Base-by-base conservation (phyloP, 1,284 basidiomycete species). In the Sporisorium sorghi region DNA sequence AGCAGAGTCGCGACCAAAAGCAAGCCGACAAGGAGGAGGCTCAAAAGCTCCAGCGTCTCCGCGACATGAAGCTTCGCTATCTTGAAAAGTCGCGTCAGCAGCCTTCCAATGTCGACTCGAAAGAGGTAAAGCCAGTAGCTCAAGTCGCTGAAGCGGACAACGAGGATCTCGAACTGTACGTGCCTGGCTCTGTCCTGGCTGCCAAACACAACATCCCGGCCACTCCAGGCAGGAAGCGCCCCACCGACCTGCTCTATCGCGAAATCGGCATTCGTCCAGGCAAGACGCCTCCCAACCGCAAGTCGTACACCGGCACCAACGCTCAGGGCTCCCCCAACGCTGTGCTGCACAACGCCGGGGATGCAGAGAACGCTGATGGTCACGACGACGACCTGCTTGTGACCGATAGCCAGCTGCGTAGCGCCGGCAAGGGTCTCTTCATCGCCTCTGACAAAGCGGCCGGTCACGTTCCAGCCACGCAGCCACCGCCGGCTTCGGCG, bases 371-470 rank as follows among this genome's bases (percentile, higher is more conserved):
- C 32, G 42, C 30, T 21, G 55, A 72, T n/a, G 60, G 49, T 9
- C 57, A 55, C 5, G 64, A 68, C 5, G 64, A 68, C 47, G 54
- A 73, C 8, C 42, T 65, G 8, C 23, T 63, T 2, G 68, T 78
- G 5, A 58, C 76, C 15, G 73, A 76, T 47, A 60, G 44, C 23
- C 73, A 79, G 33, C 58, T 79, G 30, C 56, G 58, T 21, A 68
- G 42, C 1, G 62, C 73, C 5, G 73, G 69, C 19, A 75, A 78
- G 44, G 40, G 71, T 12, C 77, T 79, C 37, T 77, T 63, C 12
- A 43, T 73, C 28, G 76, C 78, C 5, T 55, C 78, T 0, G 66
- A 76, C 47, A 56, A 63, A 43, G 69, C 63, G 7, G 70, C 76
- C 2, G 70, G 73, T 12, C 58, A 65, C 5, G 14, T 70, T 10